Base-by-base conservation (phyloP, 129 eudicot species). In the Scalesia atractyloides region DNA sequence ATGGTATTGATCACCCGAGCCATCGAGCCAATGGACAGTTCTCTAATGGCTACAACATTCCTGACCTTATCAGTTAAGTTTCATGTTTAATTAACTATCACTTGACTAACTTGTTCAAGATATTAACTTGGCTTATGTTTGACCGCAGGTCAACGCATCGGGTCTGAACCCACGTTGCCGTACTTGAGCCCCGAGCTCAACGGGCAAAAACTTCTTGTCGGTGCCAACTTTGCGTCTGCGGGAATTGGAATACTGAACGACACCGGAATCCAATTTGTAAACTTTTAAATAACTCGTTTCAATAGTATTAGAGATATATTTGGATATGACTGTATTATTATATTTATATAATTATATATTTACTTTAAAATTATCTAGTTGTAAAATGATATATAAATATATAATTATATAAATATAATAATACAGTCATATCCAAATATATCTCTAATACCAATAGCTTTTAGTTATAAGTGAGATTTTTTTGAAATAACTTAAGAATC, bases 181-280 rank as follows among this genome's bases (percentile, higher is more conserved):
- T 87, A 90, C 86, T 34, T 90, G 82, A 85, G 84, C 68, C 97
- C 97, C 0, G 79, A 79, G 69, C 94, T 90, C 41, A 60, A 4
- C 0, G 97, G 97, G 18, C 64, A 70, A 44, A 90, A 62, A 26
- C 88, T 90, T 52, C 78, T 85, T 0, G 73, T 85, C 6, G 97
- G 97, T 10, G 97, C 97, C 18, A 90, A 90, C 83, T 90, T 85
- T 75, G 97, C 97, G 56, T 90, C 97, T 1, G 97, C 94, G 2
- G 94, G 94, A 8, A 84, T 87, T 54, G 92, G 92, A n/a, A 83
- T 87, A 19, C 75, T 84, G 10, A 86, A 86, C 52, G 96, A 89
- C 83, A 89, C 92, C 16, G 96, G 96, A 52, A 48, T 79, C 54
- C 96, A 89, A 69, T 89, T 89, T 73, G 96, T 89, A 80, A 41